Evolutionary conservation across 2,329 filamentous ascomycete species (phyloP).

Genomic region (Alternaria ventricosa): DNA sequence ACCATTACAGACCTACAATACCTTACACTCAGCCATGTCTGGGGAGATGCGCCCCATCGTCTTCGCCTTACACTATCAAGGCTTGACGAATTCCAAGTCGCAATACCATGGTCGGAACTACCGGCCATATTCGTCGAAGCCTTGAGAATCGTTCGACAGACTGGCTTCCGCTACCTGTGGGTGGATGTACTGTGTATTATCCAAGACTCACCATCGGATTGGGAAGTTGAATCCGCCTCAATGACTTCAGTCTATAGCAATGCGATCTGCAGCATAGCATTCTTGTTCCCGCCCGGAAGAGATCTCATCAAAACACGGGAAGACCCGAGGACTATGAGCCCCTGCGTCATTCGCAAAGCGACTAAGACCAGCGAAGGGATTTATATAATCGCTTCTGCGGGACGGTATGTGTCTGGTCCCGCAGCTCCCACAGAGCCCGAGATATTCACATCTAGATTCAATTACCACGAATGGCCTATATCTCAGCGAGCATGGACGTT

Average conservation of each 20-base stretch:
- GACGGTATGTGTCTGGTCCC: background rate
- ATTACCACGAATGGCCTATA: background rate
- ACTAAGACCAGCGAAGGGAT: background rate
- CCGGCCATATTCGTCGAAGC: background rate
- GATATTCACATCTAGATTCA: background rate
- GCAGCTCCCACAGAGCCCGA: no score
- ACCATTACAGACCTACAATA: background rate
- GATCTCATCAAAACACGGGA: background rate
- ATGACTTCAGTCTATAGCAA: background rate
- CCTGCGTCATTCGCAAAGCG: background rate
- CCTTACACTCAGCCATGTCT: background rate
- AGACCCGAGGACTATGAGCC: background rate
- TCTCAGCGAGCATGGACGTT: background rate
- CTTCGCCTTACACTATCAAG: background rate
- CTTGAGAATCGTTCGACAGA: background rate
- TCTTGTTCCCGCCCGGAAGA: background rate
- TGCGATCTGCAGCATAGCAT: background rate
- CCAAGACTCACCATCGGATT: background rate
- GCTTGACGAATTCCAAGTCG: background rate
- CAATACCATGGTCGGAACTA: background rate
- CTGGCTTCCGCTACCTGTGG: background rate
- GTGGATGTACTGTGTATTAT: background rate
- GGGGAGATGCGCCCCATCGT: background rate
- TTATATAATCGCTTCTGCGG: background rate
- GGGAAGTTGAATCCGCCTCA: background rate